Evolutionary conservation across 208 protist genomes (phyloP).

Genomic region (Leishmania martiniquensis): DNA sequence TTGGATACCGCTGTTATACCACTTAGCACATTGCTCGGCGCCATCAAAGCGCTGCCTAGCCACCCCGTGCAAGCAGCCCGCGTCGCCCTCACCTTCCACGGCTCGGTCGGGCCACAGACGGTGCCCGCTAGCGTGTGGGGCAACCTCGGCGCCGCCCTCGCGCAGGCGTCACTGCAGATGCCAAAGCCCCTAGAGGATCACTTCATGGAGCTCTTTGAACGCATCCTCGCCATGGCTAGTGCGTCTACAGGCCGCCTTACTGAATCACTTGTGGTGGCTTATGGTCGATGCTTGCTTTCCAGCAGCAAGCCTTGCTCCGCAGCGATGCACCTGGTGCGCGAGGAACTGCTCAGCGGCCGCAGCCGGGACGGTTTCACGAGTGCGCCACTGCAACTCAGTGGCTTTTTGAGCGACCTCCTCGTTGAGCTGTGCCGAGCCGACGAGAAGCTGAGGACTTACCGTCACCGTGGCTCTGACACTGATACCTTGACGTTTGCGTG

Average conservation of each 20-base stretch:
- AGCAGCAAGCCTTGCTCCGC: slow-evolving; percentile 33
- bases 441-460: neutral
- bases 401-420: slow-evolving; percentile 84
- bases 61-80: slow-evolving; percentile 40
- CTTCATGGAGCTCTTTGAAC: slow-evolving; percentile 69
- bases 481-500: slow-evolving; percentile 55
- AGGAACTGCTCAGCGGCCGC: slow-evolving; percentile 69
- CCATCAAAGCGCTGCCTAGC: slow-evolving; percentile 32
- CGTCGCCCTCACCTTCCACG: slow-evolving; percentile 45
- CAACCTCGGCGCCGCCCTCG: slow-evolving; percentile 38
- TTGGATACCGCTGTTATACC: slow-evolving; percentile 36
- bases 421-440: slow-evolving; percentile 41
- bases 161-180: slow-evolving; percentile 48
- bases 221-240: slow-evolving; percentile 54
- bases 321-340: slow-evolving; percentile 58
- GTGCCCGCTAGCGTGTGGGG: slow-evolving; percentile 41
- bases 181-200: slow-evolving; percentile 46
- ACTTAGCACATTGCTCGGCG: slow-evolving; percentile 44
- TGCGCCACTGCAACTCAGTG: slow-evolving; percentile 46
- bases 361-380: slow-evolving; percentile 32
- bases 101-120: slow-evolving; percentile 17
- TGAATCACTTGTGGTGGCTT: slow-evolving; percentile 57
- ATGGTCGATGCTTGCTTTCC: slow-evolving; percentile 65
- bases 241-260: slow-evolving; percentile 41
- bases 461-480: neutral